Conservation (phyloP, 2,329 filamentous ascomycete species). For the Cercospora sesami region DNA sequence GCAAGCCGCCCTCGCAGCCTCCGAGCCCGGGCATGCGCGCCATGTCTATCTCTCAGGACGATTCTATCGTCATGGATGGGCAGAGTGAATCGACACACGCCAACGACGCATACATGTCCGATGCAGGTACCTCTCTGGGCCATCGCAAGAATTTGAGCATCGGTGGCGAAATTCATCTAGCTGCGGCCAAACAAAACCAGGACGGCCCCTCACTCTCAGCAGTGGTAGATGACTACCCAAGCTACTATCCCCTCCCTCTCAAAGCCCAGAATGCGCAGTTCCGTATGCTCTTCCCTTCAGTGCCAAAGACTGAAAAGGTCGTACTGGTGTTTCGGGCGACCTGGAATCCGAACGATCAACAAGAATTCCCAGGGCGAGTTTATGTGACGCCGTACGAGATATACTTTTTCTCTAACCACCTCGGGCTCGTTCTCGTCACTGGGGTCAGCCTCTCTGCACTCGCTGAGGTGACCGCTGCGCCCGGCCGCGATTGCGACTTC, state of each 20-base stretch:
- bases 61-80: constrained; percentile 37
- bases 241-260: constrained; percentile 72
- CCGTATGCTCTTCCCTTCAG: constrained; percentile 81
- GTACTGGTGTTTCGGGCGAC: constrained; percentile 90
- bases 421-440: constrained; percentile 85
- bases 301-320: constrained; percentile 74
- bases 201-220: constrained; percentile 3
- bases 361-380: constrained; percentile 78
- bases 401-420: constrained; percentile 95
- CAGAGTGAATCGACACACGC: constrained; percentile 23
- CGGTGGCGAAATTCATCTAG: constrained; percentile 17
- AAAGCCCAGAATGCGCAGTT: constrained; percentile 88
- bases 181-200: constrained; percentile 21
- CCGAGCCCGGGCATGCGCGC: constrained; percentile 21
- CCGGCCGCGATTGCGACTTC: constrained; percentile 89
- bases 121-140: constrained; percentile 12
- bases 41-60: constrained; percentile 32
- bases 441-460: constrained; percentile 73
- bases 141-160: constrained; percentile 39
- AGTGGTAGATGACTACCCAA: constrained; percentile 61
- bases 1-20: constrained; percentile 25
- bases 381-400: constrained; percentile 85
- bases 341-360: constrained; percentile 75
- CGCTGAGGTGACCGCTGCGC: constrained; percentile 83
- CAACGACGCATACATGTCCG: constrained; percentile 12